Evolutionary conservation across 768 basidiomycete species (phyloP).

Genomic region (Hypsizygus marmoreus): DNA sequence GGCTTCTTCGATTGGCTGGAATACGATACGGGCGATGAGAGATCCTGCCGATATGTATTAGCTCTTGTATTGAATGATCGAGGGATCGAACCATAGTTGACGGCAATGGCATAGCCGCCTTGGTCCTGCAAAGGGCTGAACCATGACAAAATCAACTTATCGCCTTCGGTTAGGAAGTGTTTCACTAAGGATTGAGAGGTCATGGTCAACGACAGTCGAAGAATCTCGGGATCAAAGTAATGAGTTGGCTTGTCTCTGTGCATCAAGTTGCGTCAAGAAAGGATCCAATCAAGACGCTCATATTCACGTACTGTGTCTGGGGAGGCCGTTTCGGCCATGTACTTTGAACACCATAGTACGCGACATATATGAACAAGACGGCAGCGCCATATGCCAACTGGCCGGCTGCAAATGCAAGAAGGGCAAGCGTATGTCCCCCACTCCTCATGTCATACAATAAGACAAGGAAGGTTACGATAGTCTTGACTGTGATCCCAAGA

Average conservation of each 20-base stretch:
- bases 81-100: slow-evolving; percentile 79
- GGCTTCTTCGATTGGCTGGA: slow-evolving; percentile 96
- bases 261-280: not conserved
- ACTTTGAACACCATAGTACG: slow-evolving; percentile 34
- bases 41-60: slow-evolving; percentile 60
- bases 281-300: not conserved
- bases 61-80: not conserved
- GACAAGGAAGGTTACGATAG: slow-evolving; percentile 67
- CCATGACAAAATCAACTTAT: slow-evolving; percentile 85
- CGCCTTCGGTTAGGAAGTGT: slow-evolving; percentile 94
- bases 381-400: slow-evolving; percentile 73
- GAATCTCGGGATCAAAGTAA: slow-evolving; percentile 39
- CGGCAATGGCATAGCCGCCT: slow-evolving; percentile 93
- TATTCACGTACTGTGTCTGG: slow-evolving; percentile 14
- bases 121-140: slow-evolving; percentile 86
- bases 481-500: slow-evolving; percentile 72
- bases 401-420: slow-evolving; percentile 85
- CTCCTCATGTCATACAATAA: slow-evolving; percentile 51
- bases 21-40: slow-evolving; percentile 86
- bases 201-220: slow-evolving; percentile 78
- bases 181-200: slow-evolving; percentile 89
- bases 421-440: slow-evolving; percentile 42
- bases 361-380: slow-evolving; percentile 58
- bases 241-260: slow-evolving; percentile 12
- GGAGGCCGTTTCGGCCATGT: slow-evolving; percentile 34